Base-by-base conservation (phyloP, 371 early-diverging fungal genomes). In the Mucor velutinosus region DNA sequence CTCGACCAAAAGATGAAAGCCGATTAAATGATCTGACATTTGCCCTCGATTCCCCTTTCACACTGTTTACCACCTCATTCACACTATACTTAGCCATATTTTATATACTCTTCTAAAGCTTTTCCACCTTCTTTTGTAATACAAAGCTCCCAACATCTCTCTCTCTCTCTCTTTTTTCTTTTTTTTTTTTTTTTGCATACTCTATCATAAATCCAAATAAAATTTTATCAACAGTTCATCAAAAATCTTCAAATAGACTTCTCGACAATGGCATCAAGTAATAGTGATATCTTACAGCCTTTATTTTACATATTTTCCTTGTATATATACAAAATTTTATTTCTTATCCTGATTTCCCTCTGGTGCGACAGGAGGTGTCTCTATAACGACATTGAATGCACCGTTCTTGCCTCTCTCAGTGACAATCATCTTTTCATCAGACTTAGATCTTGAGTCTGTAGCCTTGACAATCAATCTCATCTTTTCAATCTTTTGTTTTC, bases 391-490 rank as follows among this genome's bases (percentile, higher is more conserved):
- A 55, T 77, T 72, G 27, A 80, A 80, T 7, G 75, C 80, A 17
- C 77, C 77, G 29, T 76, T 75, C 30, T 67, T 71, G 57, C 78
- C 78, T 58, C 66, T 64, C 32, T 78, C 77, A 39, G 78, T 76
- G 4, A 78, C 71, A 11, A 74, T 49, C 58, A 71, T 59, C 21
- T 64, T 67, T 37, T 73, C 70, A n/a, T 69, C 62, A 21, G 61
- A 60, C 14, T 51, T 65, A 14, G 69, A 53, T 17, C 60, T 39
- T 43, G 81, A 76, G 58, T 81, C 77, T 2, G 77, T 78, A 60
- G 75, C 78, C 55, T 79, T 82, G 43, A 82, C 75, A 70, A 82
- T 79, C 58, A 79, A 32, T 39, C 70, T 71, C 23, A 82, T 41
- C 39, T 74, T 70, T 62, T 82, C 82, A 35, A 79, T 49, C 39